Evolutionary conservation across 345 rosid species (phyloP).

Genomic region (Gossypium thurberi): DNA sequence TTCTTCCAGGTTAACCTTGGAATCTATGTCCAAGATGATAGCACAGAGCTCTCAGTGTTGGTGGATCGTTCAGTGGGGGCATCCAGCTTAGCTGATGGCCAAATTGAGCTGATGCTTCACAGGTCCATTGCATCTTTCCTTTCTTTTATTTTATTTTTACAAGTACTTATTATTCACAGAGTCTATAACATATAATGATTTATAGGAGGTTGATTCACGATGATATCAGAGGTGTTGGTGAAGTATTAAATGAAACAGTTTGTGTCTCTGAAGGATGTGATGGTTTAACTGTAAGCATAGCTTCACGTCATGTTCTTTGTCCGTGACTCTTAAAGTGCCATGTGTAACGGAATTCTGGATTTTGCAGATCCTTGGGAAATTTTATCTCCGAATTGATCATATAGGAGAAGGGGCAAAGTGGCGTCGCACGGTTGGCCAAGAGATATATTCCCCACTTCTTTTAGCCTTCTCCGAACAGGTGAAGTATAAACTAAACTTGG

Average conservation of each 20-base stretch:
- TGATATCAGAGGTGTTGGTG: slow-evolving; percentile 86
- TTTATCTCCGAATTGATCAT: slow-evolving; percentile 57
- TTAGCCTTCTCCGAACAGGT: slow-evolving; percentile 88
- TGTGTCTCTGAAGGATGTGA: slow-evolving; percentile 59
- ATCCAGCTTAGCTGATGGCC: slow-evolving; percentile 76
- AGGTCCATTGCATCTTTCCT: slow-evolving; percentile 38
- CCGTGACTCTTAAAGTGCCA: background rate
- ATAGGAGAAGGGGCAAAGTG: slow-evolving; percentile 88
- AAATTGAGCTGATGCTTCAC: slow-evolving; percentile 90
- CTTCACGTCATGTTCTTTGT: slow-evolving; percentile 13
- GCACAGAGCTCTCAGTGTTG: slow-evolving; percentile 66
- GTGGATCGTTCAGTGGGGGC: slow-evolving; percentile 92
- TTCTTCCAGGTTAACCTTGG: slow-evolving; percentile 72
- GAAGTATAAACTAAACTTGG: slow-evolving; percentile 13
- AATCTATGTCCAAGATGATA: slow-evolving; percentile 63
- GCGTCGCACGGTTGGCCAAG: slow-evolving; percentile 84
- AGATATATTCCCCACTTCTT: slow-evolving; percentile 84
- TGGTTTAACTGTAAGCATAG: slow-evolving; percentile 76
- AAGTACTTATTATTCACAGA: background rate
- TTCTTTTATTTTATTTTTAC: background rate
- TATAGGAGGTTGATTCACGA: slow-evolving; percentile 79
- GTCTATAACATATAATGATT: slow-evolving; percentile 3
- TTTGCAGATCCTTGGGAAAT: slow-evolving; percentile 75
- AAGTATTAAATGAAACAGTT: slow-evolving; percentile 81
- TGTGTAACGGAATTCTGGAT: background rate